Evolutionary conservation across 2,329 filamentous ascomycete species (phyloP).

Genomic region (Clathrospora elynae): DNA sequence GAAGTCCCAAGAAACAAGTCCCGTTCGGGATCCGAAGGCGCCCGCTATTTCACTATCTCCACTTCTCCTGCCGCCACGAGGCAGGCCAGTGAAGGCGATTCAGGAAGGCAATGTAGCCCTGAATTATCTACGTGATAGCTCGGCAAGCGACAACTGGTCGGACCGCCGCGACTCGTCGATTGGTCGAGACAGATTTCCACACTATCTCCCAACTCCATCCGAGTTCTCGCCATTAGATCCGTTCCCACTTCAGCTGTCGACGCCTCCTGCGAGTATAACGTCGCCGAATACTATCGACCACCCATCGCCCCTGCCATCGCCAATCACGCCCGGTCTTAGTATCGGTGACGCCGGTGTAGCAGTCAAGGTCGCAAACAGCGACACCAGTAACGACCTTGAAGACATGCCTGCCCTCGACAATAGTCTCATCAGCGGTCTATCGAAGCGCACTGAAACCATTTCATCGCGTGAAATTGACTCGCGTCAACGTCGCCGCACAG

Average conservation of each 20-base stretch:
- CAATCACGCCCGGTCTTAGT: conserved; percentile 42
- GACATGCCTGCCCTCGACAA: conserved; percentile 32
- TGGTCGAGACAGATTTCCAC: conserved; percentile 22
- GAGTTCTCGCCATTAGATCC: conserved; percentile 41
- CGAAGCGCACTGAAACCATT: conserved; percentile 31
- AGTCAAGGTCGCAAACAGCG: conserved; percentile 47
- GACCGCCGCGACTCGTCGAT: conserved; percentile 21
- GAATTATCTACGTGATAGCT: conserved; percentile 38
- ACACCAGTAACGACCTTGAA: conserved; percentile 40
- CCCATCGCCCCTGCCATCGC: conserved; percentile 42
- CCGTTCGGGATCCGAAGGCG: conserved; percentile 25
- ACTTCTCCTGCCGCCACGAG: conserved; percentile 30
- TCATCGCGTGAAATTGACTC: conserved; percentile 15
- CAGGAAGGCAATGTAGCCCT: conserved; percentile 20
- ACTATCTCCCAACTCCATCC: conserved; percentile 30
- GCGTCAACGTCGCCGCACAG: conserved; percentile 43
- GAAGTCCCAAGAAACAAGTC: conserved; percentile 36
- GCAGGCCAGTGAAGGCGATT: conserved; percentile 29
- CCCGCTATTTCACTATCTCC: conserved; percentile 28
- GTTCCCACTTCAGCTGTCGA: conserved; percentile 37
- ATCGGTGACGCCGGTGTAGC: conserved; percentile 34
- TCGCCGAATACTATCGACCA: conserved; percentile 42
- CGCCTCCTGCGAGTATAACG: conserved; percentile 30
- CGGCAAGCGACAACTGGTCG: conserved; percentile 33
- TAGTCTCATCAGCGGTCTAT: conserved; percentile 31